Evolutionary conservation across 2,329 filamentous ascomycete species (phyloP).

Genomic region (Gnomoniopsis smithogilvyi): DNA sequence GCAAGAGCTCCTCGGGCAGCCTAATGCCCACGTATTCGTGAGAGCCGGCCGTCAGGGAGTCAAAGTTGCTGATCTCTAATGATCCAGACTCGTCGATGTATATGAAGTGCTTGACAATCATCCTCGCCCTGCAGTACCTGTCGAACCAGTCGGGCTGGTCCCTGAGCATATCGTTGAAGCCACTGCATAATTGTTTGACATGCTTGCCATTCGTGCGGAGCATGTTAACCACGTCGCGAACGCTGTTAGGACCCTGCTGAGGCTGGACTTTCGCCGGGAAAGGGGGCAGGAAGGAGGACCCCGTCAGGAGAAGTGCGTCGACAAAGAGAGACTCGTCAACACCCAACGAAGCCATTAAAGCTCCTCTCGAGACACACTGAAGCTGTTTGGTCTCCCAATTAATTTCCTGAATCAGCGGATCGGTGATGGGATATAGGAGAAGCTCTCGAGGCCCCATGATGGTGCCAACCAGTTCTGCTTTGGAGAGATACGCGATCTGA

Average conservation of each 20-base stretch:
- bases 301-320: constrained; percentile 79
- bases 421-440: constrained; percentile 79
- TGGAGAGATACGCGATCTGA: constrained; percentile 63
- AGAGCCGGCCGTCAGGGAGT: constrained; percentile 75
- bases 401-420: constrained; percentile 64
- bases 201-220: constrained; percentile 67
- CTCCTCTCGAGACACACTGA: constrained; percentile 59
- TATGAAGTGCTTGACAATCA: constrained; percentile 85
- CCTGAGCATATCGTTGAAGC: constrained; percentile 76
- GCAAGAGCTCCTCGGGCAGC: constrained; percentile 83
- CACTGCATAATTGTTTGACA: constrained; percentile 70
- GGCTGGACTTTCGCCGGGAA: constrained; percentile 63
- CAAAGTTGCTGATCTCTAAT: constrained; percentile 69
- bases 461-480: constrained; percentile 59
- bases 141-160: constrained; percentile 74
- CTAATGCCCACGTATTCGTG: constrained; percentile 89
- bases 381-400: constrained; percentile 70
- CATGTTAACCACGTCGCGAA: constrained; percentile 76
- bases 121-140: constrained; percentile 80
- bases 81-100: constrained; percentile 75
- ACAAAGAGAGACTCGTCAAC: constrained; percentile 71
- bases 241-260: constrained; percentile 51
- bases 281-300: constrained; percentile 73
- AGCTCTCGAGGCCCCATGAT: constrained; percentile 83
- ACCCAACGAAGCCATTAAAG: constrained; percentile 66